Conservation (phyloP, 306 rosid genomes). For the Dicorynia guianensis region DNA sequence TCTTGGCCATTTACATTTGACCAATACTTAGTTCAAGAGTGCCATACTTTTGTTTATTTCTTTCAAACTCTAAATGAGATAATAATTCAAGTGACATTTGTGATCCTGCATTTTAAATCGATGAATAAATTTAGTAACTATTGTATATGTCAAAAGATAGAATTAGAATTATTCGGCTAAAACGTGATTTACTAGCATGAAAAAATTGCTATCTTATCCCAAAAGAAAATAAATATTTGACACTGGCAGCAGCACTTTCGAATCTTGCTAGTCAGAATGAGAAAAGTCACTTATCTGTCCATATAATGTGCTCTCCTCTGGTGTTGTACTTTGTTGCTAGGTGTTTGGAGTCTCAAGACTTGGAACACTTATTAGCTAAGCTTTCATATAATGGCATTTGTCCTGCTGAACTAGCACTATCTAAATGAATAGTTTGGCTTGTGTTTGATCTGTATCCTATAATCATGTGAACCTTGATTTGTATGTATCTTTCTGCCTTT, state of each 20-base stretch:
- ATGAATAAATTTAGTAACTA: background rate
- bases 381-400: slow-evolving; percentile 37
- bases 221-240: background rate
- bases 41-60: background rate
- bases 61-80: background rate
- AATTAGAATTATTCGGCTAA: background rate
- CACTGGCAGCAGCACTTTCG: slow-evolving; percentile 50
- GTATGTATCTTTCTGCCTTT: background rate
- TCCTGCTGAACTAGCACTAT: slow-evolving; percentile 32
- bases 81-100: slow-evolving; percentile 1
- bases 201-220: background rate
- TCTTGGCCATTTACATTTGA: too few relatives aligned
- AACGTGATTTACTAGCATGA: background rate
- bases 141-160: background rate
- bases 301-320: slow-evolving; percentile 31
- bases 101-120: background rate
- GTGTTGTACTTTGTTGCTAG: slow-evolving; percentile 47
- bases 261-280: slow-evolving; percentile 46
- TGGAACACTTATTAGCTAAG: slow-evolving; percentile 28
- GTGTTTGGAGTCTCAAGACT: slow-evolving; percentile 40
- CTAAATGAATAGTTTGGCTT: slow-evolving; percentile 13
- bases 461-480: slow-evolving; percentile 5
- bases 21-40: too few relatives aligned
- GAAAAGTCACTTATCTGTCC: slow-evolving; percentile 15
- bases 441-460: background rate